Evolutionary conservation across 257 asterid genomes (phyloP), one percentile per base, ranked within the genome.

Genomic region (Solanum bukasovii): DNA sequence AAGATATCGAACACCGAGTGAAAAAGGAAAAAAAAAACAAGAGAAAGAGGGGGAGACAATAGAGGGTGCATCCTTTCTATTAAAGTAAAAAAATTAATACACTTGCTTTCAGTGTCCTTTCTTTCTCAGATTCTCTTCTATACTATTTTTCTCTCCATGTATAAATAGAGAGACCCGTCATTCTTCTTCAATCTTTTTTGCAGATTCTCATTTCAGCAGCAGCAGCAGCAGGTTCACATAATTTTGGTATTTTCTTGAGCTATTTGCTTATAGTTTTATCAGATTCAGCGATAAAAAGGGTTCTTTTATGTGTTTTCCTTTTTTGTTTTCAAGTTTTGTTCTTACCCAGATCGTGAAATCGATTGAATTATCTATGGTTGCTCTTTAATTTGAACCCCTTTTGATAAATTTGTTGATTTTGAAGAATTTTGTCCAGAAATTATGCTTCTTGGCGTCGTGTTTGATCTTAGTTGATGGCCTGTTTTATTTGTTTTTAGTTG

Each of bases 1-100:
- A 2, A n/a, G 2, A 25, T 25, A 65, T 0, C 18, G 9, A 65
- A n/a, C 18, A 65, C 4, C 2, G 2, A 2, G 2, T 0, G 0
- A n/a, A 23, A 23, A 61, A 9, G 2, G 2, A 4, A 61, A 61
- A 61, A 61, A 25, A 65, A 0, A 5, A 12, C 13, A 11, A 25
- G 34, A 25, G 33, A 11, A 13, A 12, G 20, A 11, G 73, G 29
- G 35, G 23, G 29, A 35, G 29, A 5, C 29, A 35, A 73, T 18
- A 73, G 82, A 72, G 14, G 2, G 1, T 8, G 42, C n/a, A 33
- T 72, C 79, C 29, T 35, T 73, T 35, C 46, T 35, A 73, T 21
- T 63, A 10, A n/a, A 63, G 31, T 59, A 63, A 11, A 11, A 63
- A 34, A 20, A 21, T 3, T 20, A 20, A 34, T 5, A 29, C 18